Evolutionary conservation across 495 filamentous ascomycete genomes (phyloP), one percentile per base, ranked within the genome.

Genomic region (Endocarpon pusillum): DNA sequence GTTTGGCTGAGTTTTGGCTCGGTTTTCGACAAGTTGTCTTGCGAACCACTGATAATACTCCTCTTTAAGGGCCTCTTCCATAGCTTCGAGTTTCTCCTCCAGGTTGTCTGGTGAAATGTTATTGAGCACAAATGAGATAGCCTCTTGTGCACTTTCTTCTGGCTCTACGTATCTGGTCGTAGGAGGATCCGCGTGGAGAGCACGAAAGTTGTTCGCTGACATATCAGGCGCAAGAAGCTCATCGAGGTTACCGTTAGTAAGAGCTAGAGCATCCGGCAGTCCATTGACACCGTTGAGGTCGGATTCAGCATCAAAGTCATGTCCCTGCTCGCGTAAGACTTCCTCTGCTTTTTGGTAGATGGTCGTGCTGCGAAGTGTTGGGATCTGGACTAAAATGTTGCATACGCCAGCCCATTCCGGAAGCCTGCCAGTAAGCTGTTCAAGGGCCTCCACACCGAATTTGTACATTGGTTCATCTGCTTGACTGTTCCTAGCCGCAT

Each of bases 381-480:
- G 77, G 19, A 94, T 77, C 37, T 80, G 73, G 15, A 87, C 55
- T 6, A 99, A 65, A 21, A 81, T 66, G 30, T 75, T 70, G 51
- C 87, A 94, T 49, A 93, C 89, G 3, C 74, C 78, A 4, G 80
- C 78, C 89, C 91, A 96, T 44, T 96, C 89, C 3, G 66, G 64
- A n/a, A 99, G 67, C 27, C 85, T 73, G 20, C 67, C 61, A 28
- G 78, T 72, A 33, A 94, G 68, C 48, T 94, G 82, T 37, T 93
- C 73, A 21, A 99, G 73, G 5, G 89, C 91, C 48, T 96, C 87
- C n/a, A 96, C 67, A 1, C 89, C 89, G 49, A 99, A 99, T 43
- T 94, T 94, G 60, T 85, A 96, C 89, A 99, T 96, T 0, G 78
- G 71, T 32, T 81, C 69, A n/a, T n/a, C n/a, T n/a, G n/a, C n/a